These are phyloP conservation scores for Penicillium manginii DNA, from an alignment of 495 filamentous ascomycete genomes.

Conservation along the genomic window DNA sequence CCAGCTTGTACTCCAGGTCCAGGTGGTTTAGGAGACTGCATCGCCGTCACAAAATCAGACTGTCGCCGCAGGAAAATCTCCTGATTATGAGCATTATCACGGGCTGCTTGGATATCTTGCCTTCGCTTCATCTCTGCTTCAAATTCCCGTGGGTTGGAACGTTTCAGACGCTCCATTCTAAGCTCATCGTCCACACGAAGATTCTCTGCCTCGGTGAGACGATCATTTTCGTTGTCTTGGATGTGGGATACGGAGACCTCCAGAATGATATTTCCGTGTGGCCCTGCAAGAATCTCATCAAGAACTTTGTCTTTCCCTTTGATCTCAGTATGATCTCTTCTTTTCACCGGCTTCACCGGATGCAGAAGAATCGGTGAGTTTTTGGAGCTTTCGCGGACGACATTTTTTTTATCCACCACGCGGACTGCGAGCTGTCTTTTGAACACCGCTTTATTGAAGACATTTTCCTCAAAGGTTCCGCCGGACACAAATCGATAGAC, in stretches of 20 bases:
- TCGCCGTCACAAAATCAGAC: not conserved
- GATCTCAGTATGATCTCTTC: conserved; percentile 55
- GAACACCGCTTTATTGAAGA: conserved; percentile 74
- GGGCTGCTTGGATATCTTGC: not conserved
- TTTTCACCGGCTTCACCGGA: conserved; percentile 53
- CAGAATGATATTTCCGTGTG: conserved; percentile 42
- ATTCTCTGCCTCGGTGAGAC: conserved; percentile 59
- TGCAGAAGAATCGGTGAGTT: conserved; percentile 58
- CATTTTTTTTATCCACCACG: conserved; percentile 83
- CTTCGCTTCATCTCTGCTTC: conserved; percentile 9
- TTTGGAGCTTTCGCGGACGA: conserved; percentile 57
- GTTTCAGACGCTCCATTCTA: conserved; percentile 48
- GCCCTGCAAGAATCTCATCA: conserved; percentile 62
- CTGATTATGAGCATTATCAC: not conserved
- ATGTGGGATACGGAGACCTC: conserved; percentile 62
- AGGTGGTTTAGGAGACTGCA: too few species aligned
- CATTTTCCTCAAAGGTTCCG: conserved; percentile 76
- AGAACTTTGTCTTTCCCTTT: conserved; percentile 72
- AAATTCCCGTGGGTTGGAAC: conserved; percentile 47
- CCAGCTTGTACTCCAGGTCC: too few species aligned
- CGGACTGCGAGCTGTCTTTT: conserved; percentile 78
- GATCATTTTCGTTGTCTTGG: conserved; percentile 57
- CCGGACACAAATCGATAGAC: conserved; percentile 84
- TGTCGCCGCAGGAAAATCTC: not conserved
- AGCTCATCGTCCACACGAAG: conserved; percentile 48